Evolutionary conservation across 192 early-diverging fungal species (phyloP).

Genomic region (Umbelopsis sp.): DNA sequence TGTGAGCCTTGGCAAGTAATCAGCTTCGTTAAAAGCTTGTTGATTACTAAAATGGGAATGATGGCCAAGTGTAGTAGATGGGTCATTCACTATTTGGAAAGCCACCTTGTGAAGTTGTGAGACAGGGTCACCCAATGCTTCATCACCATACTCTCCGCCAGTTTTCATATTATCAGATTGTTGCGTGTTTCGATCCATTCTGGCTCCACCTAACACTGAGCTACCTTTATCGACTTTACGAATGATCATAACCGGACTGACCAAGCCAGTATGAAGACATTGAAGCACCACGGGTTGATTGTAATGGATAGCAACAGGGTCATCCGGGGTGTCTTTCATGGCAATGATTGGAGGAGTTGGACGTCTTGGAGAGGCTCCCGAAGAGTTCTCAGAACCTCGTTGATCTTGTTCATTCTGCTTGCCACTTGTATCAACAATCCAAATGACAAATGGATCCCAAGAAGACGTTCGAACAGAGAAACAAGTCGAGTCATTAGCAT

Average conservation of each 20-base stretch:
- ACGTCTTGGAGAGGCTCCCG: slow-evolving; percentile 34
- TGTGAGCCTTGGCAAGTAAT: slow-evolving; percentile 38
- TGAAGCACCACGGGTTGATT: slow-evolving; percentile 88
- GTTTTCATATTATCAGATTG: slow-evolving; percentile 4
- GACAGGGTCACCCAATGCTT: slow-evolving; percentile 77
- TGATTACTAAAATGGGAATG: slow-evolving; percentile 11
- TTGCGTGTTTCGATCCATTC: slow-evolving; percentile 18
- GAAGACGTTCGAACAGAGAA: slow-evolving; percentile 74
- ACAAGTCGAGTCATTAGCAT: slow-evolving; percentile 50
- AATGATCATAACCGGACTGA: slow-evolving; percentile 78
- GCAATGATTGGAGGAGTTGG: slow-evolving; percentile 74
- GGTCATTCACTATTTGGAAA: slow-evolving; percentile 68
- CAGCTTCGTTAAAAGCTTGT: not conserved
- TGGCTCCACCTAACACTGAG: slow-evolving; percentile 66
- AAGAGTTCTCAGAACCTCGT: not conserved
- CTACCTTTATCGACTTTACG: slow-evolving; percentile 85
- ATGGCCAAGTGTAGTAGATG: slow-evolving; percentile 21
- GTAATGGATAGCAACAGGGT: slow-evolving; percentile 78
- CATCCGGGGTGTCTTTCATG: slow-evolving; percentile 55
- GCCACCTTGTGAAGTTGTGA: slow-evolving; percentile 92
- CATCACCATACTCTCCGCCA: slow-evolving; percentile 45
- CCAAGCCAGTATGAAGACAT: slow-evolving; percentile 84
- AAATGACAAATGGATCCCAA: slow-evolving; percentile 91
- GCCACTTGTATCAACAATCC: slow-evolving; percentile 63
- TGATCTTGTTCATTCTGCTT: slow-evolving; percentile 7